Percentiles rank a stretch among this genome's conserved stretches.
phyloP scores from a whole-genome alignment of 345 rosid genomes.

The Ceriops zippeliana region DNA sequence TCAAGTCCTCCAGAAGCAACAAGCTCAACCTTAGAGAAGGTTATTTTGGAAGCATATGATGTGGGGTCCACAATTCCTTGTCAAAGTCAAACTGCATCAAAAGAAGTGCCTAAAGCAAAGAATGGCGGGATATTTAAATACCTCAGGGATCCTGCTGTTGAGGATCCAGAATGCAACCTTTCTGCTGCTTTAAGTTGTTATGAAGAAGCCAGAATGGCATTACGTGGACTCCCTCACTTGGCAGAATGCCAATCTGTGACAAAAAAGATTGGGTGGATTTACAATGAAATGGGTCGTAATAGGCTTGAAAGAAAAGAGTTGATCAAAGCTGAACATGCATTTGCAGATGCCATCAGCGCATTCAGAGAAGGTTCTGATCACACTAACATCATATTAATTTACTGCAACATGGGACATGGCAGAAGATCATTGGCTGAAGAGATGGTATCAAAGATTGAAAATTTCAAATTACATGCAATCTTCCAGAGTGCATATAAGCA shows the following conservation, averaged over 20 bases:
- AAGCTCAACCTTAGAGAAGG: slow-evolving; percentile 16
- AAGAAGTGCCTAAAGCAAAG: slow-evolving; percentile 30
- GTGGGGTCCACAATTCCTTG: slow-evolving; percentile 17
- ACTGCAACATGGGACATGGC: slow-evolving; percentile 91
- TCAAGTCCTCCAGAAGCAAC: slow-evolving; percentile 13
- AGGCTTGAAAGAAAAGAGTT: slow-evolving; percentile 68
- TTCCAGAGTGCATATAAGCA: slow-evolving; percentile 51
- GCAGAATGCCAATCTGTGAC: slow-evolving; percentile 54
- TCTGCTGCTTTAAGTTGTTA: slow-evolving; percentile 64
- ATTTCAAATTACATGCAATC: slow-evolving; percentile 41
- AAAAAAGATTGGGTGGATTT: slow-evolving; percentile 89
- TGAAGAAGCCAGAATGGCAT: slow-evolving; percentile 67
- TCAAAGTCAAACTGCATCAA: slow-evolving; percentile 26
- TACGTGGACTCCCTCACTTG: slow-evolving; percentile 51
- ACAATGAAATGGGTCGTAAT: slow-evolving; percentile 82
- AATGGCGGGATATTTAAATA: slow-evolving; percentile 88
- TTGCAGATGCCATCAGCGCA: slow-evolving; percentile 71
- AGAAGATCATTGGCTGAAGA: slow-evolving; percentile 93
- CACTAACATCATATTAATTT: slow-evolving; percentile 65
- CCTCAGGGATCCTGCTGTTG: slow-evolving; percentile 38
- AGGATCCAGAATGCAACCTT: slow-evolving; percentile 64
- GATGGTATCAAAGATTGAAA: slow-evolving; percentile 61
- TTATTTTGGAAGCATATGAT: slow-evolving; percentile 16
- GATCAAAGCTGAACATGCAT: slow-evolving; percentile 68
- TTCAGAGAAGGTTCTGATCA: slow-evolving; percentile 75